Base-by-base conservation (phyloP, 352 stramenopile genomes). In the Phytophthora capsici region DNA sequence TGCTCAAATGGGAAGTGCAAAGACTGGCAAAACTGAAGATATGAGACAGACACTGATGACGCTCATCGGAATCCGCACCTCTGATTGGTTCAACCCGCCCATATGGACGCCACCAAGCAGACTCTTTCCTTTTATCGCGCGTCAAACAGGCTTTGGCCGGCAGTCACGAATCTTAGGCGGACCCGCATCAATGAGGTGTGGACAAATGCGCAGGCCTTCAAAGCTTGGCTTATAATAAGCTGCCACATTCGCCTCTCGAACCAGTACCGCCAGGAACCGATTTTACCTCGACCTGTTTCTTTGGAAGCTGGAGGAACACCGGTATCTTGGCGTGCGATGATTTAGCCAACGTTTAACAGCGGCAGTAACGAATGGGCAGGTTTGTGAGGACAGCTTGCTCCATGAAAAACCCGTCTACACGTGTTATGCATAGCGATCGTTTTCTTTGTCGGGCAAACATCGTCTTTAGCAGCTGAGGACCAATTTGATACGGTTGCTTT, bases 1-100 rank as follows among this genome's bases (percentile, higher is more conserved):
- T 48, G 19, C 41, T 48, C 41, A 48, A 48, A 30, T 17, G 16
- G 40, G n/a, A 43, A 17, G 36, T 7, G 16, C 12, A 19, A 20
- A 41, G 12, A 41, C 16, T 41, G 54, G 40, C 40, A 71, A 71
- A 59, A 43, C 40, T 70, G 66, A 69, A 66, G 66, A 69, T 69
- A 59, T 65, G 53, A 69, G 61, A 69, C 61, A 69, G 43, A 52
- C 36, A 22, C 3, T 2, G 51, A 40, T 59, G 57, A 68, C 44
- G 57, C 22, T 0, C 43, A 26, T 17, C 5, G 6, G 6, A 20
- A 28, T 12, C 4, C 17, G 12, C 14, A n/a, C 0, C 36, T n/a
- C 9, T 65, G 40, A 69, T 69, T 69, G 63, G 57, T 28, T 67
- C 8, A 14, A 12, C 1, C 1, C 8, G 28, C 10, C 28, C 28